These are phyloP conservation scores for Uronychia setigera DNA, from an alignment of 73 alveolate genomes.

Conservation along the genomic window DNA sequence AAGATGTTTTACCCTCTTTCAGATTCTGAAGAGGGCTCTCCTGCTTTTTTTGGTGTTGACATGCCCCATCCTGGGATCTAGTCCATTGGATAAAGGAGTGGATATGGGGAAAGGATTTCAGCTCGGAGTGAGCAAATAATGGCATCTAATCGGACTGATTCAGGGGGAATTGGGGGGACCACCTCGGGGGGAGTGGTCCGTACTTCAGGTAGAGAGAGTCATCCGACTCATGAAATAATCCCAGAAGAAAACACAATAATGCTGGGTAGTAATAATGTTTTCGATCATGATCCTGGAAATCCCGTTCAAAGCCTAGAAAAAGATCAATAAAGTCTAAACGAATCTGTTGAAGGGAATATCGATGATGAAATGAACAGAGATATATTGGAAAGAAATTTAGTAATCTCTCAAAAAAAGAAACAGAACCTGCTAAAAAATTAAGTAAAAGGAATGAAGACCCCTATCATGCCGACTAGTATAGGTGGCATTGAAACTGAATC, in stretches of 20 bases:
- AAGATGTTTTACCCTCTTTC: not conserved
- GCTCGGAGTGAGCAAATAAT: too few species aligned
- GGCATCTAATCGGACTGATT: too few species aligned
- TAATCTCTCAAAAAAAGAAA: not conserved
- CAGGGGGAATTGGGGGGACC: too few species aligned
- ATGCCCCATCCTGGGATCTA: too few species aligned
- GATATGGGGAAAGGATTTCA: too few species aligned
- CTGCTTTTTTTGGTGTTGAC: too few species aligned
- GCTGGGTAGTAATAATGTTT: not conserved
- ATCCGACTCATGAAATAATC: not conserved
- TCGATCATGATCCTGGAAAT: too few species aligned
- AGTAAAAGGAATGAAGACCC: not conserved
- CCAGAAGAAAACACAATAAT: not conserved
- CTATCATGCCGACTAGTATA: not conserved
- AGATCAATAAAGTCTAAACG: too few species aligned
- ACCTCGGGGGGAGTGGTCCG: too few species aligned
- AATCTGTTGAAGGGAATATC: not conserved
- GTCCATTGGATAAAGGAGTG: not conserved
- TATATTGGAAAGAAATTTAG: not conserved
- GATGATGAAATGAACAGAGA: not conserved
- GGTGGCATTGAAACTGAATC: not conserved
- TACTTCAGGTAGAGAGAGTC: too few species aligned
- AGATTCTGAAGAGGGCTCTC: not conserved
- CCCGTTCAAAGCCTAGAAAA: too few species aligned
- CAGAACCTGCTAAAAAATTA: not conserved